A percentile compares a stretch with the other conserved stretches of the same genome.
phyloP scores from a whole-genome alignment of 1,284 basidiomycete genomes.

The Leccinum variabile region DNA sequence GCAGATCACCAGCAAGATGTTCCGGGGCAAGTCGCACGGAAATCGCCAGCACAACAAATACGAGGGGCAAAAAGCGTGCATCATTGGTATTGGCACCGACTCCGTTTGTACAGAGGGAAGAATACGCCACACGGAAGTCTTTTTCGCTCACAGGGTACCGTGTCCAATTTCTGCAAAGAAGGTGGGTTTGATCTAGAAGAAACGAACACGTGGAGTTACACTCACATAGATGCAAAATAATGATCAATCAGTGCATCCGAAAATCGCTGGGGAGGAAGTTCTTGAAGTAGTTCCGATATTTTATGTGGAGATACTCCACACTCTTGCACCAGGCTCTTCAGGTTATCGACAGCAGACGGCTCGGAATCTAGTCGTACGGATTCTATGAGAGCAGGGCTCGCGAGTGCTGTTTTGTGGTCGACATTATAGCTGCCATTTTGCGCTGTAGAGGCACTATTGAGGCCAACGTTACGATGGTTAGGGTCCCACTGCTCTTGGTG shows the following conservation, averaged over 20 bases:
- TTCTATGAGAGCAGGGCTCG: conserved; percentile 39
- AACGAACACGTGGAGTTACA: conserved; percentile 11
- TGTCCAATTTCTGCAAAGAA: conserved; percentile 79
- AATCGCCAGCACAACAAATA: conserved; percentile 94
- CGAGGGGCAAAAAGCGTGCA: conserved; percentile 84
- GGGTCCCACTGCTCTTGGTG: conserved; percentile 34
- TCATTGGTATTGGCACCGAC: conserved; percentile 74
- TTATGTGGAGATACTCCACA: conserved; percentile 89
- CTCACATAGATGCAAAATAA: conserved; percentile 76
- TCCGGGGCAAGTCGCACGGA: conserved; percentile 85
- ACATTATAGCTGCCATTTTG: conserved; percentile 29
- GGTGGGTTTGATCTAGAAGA: conserved; percentile 5
- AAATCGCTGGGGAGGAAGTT: conserved; percentile 75
- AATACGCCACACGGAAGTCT: conserved; percentile 81
- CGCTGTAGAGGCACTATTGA: conserved; percentile 8
- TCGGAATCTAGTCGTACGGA: conserved; percentile 56
- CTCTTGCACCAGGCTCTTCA: conserved; percentile 83
- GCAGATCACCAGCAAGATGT: conserved; percentile 75
- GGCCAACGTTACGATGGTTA: conserved; percentile 13
- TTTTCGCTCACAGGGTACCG: conserved; percentile 89
- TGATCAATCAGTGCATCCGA: conserved; percentile 75
- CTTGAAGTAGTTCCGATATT: conserved; percentile 84
- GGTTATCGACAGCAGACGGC: conserved; percentile 71
- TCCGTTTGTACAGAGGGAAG: conserved; percentile 76
- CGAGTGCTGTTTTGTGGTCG: conserved; percentile 32